Base-by-base conservation (phyloP, 1,284 basidiomycete genomes). In the Tremellales sp. region DNA sequence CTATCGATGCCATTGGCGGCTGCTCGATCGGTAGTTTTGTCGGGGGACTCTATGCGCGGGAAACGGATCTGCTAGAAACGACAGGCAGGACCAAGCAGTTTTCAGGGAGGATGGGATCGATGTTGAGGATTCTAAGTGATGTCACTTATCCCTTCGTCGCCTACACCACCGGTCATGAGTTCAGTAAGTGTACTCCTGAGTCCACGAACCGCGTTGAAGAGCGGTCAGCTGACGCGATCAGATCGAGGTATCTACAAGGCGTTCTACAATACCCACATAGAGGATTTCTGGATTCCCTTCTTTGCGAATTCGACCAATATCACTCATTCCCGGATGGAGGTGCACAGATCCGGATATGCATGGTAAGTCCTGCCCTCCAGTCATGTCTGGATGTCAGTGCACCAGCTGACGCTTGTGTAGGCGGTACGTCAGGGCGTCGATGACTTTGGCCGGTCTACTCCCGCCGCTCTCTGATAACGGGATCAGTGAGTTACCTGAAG, bases 301-400 rank as follows among this genome's bases (percentile, higher is more conserved):
- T 99, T 93, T 76, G 96, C 91, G 75, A 97, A 97, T 66, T 92
- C 93, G 6, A 97, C 96, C n/a, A 97, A 97, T 67, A 97, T 99
- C 68, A 93, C 87, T 45, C 91, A 89, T 51, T 96, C 91, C 10
- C 81, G 85, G 4, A 97, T 98, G 92, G 92, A 97, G 68, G 86
- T 97, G 36, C 96, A 99, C 65, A 88, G 94, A 54, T 89, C 88
- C 4, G 93, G 93, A 10, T 97, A 97, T 75, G 90, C 90, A 13
- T 93, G 90, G 90, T 79, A 84, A 63, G 64, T 59, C 46, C 5
- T 17, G n/a, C 26, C 43, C 15, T 51, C 51, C 21, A 56, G 56
- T n/a, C n/a, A n/a, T 22, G 3, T 4, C 15, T 23, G 35, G 64
- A 57, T 33, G 21, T 24, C 37, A 43, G 21, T 47, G 13, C n/a